Percentiles rank a stretch among this genome's conserved stretches.
Evolutionary conservation across 345 rosid genomes (phyloP).

Genomic region (Zanthoxylum bungeanum): DNA sequence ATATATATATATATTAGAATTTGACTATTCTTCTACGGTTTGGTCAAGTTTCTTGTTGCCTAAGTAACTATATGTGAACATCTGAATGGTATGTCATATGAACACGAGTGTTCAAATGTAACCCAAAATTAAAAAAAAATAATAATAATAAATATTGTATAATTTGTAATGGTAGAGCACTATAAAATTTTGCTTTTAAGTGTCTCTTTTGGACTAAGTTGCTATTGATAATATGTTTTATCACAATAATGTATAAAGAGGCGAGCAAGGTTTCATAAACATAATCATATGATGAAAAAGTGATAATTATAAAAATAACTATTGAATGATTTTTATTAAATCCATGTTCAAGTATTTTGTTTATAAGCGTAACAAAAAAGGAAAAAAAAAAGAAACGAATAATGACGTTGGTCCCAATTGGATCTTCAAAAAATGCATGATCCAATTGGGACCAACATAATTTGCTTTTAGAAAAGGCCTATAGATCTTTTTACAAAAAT

Average conservation of each 20-base stretch:
- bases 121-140: background rate
- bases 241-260: background rate
- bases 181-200: background rate
- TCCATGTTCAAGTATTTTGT: background rate
- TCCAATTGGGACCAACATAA: background rate
- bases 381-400: no score
- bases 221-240: background rate
- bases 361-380: background rate
- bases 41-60: background rate
- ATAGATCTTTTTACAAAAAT: background rate
- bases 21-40: background rate
- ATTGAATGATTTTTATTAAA: background rate
- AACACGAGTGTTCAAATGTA: background rate
- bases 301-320: background rate
- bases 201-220: background rate
- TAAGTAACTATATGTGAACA: background rate
- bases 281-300: background rate
- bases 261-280: background rate
- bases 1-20: background rate
- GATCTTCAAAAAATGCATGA: background rate
- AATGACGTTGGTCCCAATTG: background rate
- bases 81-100: background rate
- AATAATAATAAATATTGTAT: background rate
- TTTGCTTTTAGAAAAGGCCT: slow-evolving; percentile 1
- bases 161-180: background rate